Evolutionary conservation across 2,329 filamentous ascomycete genomes (phyloP), one percentile per base, ranked within the genome.

Genomic region (Arthrocladium fulminans): DNA sequence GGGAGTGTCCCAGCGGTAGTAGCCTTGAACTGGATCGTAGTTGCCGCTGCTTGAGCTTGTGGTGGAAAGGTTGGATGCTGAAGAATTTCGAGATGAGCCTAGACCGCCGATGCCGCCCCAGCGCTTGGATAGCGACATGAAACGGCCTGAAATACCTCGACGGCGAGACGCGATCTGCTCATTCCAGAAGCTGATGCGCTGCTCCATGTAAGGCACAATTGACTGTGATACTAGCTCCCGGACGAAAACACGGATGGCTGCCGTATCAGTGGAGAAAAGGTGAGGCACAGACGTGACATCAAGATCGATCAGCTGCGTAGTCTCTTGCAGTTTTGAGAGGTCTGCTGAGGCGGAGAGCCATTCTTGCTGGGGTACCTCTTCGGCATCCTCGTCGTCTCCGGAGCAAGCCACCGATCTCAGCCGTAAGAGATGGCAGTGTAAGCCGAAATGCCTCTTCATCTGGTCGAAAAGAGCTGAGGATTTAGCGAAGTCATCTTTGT

Each of bases 391-490:
- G 63, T 96, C 89, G 64, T 97, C 92, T 54, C 89, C 81, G 29
- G 87, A 83, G 64, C 88, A 90, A 62, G 88, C 85, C 30, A 81
- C 84, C 60, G 87, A 94, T 57, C 90, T 79, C 44, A 98, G 71
- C 54, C 94, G 76, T 27, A 98, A 73, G 9, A 98, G 74, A 67
- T 98, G 92, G 63, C 92, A 98, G 66, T 98, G 89, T 41, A 97
- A 72, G 1, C 92, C 92, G 55, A 98, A 87, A 67, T 96, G 88
- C n/a, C 92, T 81, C 68, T 97, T 98, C 94, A 98, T 98, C 65
- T 96, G 88, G 59, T 98, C 92, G 65, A 95, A 98, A 23, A 97
- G 73, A 15, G 81, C 79, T 65, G 90, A 90, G 10, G 89, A 94
- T 66, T 88, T 85, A 30, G 80, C 80, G 52, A 97, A 94, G 63